Conservation (phyloP, 148 eudicot genomes). For the Camellia lanceoleosa region DNA sequence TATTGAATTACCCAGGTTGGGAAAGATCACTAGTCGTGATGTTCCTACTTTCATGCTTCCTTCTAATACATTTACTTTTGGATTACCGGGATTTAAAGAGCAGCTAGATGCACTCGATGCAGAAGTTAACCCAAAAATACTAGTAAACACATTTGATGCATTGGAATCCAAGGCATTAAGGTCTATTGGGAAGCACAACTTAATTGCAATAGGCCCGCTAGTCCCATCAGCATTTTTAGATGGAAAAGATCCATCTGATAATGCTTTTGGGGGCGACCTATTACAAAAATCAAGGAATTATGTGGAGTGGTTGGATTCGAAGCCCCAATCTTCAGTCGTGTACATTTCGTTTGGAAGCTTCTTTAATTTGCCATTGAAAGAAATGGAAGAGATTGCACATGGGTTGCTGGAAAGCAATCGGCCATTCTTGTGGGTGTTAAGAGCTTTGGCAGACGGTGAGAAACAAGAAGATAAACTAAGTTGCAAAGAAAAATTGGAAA, state of each 20-base stretch:
- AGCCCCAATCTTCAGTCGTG: conserved; percentile 31
- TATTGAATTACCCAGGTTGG: conserved; percentile 39
- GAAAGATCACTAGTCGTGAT: conserved; percentile 28
- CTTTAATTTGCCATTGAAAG: conserved; percentile 18
- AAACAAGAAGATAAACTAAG: conserved; percentile 12
- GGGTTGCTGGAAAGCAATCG: conserved; percentile 26
- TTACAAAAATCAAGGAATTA: conserved; percentile 23
- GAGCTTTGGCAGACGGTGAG: conserved; percentile 7
- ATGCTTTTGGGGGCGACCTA: conserved; percentile 14
- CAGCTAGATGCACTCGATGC: conserved; percentile 24
- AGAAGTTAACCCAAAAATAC: conserved; percentile 28
- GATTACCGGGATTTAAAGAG: conserved; percentile 22
- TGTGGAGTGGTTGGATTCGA: conserved; percentile 34
- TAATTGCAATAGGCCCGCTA: conserved; percentile 30
- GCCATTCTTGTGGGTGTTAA: conserved; percentile 48
- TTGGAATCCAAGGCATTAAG: conserved; percentile 30
- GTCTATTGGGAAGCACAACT: conserved; percentile 16
- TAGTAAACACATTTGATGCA: conserved; percentile 38
- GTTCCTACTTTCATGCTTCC: conserved; percentile 42
- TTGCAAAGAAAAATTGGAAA: conserved; percentile 22
- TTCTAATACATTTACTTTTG: conserved; percentile 11
- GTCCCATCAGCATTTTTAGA: conserved; percentile 27
- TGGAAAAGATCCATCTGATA: conserved; percentile 18
- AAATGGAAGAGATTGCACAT: conserved; percentile 34
- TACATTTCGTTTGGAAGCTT: conserved; percentile 51